Evolutionary conservation across 495 filamentous ascomycete species (phyloP), one percentile per base, ranked within the genome.

Genomic region (Hypoxylon lenormandii): DNA sequence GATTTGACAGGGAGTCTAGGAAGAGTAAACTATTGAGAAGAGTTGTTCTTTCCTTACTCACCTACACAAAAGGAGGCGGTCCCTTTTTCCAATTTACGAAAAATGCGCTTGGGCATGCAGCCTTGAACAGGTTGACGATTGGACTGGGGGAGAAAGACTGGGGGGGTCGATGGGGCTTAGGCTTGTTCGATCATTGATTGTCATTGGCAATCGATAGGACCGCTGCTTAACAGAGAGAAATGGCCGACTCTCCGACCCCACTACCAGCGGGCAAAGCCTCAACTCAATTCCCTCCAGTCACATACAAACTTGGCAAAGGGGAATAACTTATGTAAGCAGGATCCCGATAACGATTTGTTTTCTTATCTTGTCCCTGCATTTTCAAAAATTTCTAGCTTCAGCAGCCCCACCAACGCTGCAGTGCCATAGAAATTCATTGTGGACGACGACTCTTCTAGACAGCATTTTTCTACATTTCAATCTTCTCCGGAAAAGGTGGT

Each of bases 41-140:
- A 57, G 56, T 60, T 64, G 60, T 46, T 69, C 66, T 60, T 60
- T 62, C 45, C 56, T 40, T 46, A 58, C 46, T 63, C 30, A 40
- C 56, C 51, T 63, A 48, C 62, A 48, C 57, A 63, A 71, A 66
- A 71, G 68, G 68, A 71, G 68, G 62, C 47, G 62, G 62, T 66
- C 50, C 45, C 54, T 48, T 64, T 26, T 64, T 43, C 53, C 42
- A 38, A 53, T 47, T 48, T 46, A 52, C 49, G 49, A 60, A 64
- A 69, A 65, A 70, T 70, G 67, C 61, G 57, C 67, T 70, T 70
- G 26, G 55, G 54, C 53, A 56, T 49, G 60, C 45, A 65, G 61
- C 66, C 67, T 65, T 65, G 56, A 33, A 70, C 61, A 57, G 55
- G 61, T 65, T 65, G 50, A 60, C 51, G 61, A 62, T 63, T 66